Conservation (phyloP, 2,329 filamentous ascomycete species). For the Botryotinia globosa region DNA sequence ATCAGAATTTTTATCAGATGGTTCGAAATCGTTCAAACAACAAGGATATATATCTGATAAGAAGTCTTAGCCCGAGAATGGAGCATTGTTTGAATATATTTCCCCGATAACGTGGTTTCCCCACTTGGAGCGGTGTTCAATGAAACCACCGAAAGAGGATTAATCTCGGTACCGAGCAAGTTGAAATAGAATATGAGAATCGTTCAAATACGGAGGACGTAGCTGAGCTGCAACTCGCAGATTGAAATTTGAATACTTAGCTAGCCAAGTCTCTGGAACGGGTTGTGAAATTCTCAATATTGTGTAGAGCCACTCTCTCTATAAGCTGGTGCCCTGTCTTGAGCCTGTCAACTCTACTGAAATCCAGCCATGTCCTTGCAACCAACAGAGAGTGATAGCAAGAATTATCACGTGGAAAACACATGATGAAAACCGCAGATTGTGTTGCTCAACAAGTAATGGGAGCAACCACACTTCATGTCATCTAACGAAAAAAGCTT, state of each 20-base stretch:
- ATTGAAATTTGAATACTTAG: background rate
- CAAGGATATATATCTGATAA: conserved; percentile 17
- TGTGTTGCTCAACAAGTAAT: background rate
- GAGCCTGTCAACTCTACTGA: background rate
- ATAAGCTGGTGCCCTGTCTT: background rate
- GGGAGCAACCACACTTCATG: background rate
- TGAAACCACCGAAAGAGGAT: background rate
- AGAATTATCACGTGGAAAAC: background rate
- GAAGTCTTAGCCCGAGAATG: conserved; percentile 1
- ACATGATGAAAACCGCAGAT: background rate
- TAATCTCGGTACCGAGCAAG: background rate
- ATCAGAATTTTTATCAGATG: conserved; percentile 16
- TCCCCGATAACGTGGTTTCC: background rate
- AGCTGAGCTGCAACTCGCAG: background rate
- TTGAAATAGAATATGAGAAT: background rate
- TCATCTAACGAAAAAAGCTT: background rate
- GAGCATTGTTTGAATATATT: background rate
- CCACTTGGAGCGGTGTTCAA: background rate
- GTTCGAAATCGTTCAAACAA: background rate
- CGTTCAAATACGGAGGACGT: background rate
- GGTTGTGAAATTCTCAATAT: background rate
- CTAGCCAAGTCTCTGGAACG: background rate
- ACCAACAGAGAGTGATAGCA: background rate
- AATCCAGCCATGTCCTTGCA: background rate
- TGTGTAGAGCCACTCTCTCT: background rate